A percentile compares a stretch with the other conserved stretches of the same genome.
phyloP scores from a whole-genome alignment of 768 basidiomycete genomes.

The Trametes cubensis region DNA sequence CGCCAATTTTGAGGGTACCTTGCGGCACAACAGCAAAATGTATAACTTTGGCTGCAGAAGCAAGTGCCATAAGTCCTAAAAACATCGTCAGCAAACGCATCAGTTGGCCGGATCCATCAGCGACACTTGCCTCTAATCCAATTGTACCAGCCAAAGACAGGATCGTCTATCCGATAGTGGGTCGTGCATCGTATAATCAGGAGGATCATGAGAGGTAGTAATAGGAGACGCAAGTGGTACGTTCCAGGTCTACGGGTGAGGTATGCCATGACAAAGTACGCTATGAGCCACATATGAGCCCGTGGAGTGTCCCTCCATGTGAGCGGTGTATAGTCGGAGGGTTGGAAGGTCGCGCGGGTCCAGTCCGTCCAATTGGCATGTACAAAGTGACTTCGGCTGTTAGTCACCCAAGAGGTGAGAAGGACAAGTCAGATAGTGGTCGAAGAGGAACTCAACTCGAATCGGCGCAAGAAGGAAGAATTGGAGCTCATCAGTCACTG shows the following conservation, averaged over 20 bases:
- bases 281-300: constrained; percentile 33
- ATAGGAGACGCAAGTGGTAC: constrained; percentile 56
- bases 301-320: constrained; percentile 2
- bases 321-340: not conserved
- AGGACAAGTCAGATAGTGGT: no score
- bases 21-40: constrained; percentile 1
- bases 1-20: constrained; percentile 19
- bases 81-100: not conserved
- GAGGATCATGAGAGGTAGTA: constrained; percentile 59
- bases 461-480: no score
- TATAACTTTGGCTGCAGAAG: not conserved
- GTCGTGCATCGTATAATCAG: constrained; percentile 50
- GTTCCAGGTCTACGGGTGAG: constrained; percentile 71
- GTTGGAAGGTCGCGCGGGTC: not conserved
- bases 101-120: no score
- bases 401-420: no score
- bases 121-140: constrained; percentile 66
- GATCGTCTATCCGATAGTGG: constrained; percentile 55
- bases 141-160: constrained; percentile 62
- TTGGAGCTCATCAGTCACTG: no score
- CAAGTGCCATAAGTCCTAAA: constrained; percentile 4
- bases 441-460: no score
- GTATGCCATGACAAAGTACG: constrained; percentile 68
- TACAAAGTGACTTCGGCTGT: no score
- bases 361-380: no score